Conservation (phyloP, 225 moss, liverwort and hornwort genomes). For the Straminergon stramineum region DNA sequence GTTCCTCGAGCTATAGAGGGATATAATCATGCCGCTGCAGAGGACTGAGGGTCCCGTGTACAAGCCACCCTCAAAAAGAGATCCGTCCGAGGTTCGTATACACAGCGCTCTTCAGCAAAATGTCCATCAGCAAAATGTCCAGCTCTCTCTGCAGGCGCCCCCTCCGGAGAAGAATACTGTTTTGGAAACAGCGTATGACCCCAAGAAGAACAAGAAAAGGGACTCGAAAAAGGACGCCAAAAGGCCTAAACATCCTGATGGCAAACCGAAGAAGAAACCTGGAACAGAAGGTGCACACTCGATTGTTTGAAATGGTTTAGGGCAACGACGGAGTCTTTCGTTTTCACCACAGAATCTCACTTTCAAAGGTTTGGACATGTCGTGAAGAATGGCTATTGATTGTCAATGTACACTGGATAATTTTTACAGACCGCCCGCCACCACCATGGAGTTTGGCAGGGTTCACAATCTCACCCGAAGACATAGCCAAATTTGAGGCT, state of each 20-base stretch:
- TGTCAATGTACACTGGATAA: neutral
- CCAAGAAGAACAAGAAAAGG: neutral
- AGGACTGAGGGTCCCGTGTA: conserved; percentile 28
- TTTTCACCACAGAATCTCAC: neutral
- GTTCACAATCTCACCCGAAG: conserved; percentile 65
- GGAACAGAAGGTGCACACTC: conserved; percentile 3
- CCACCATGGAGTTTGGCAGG: conserved; percentile 58
- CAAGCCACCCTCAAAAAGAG: conserved; percentile 15
- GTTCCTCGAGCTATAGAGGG: conserved; percentile 9
- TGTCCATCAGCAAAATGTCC: conserved; percentile 3
- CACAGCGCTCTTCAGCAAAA: neutral
- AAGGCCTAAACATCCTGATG: neutral
- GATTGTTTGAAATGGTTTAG: conserved; percentile 4
- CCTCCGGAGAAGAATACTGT: neutral
- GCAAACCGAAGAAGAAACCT: conserved; percentile 13
- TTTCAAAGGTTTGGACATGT: neutral
- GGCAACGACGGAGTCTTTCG: neutral
- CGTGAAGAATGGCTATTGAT: neutral
- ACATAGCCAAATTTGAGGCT: conserved; percentile 58
- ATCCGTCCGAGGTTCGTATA: conserved; percentile 2
- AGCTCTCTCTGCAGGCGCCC: neutral
- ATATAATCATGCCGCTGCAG: conserved; percentile 40
- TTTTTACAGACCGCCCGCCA: conserved; percentile 4
- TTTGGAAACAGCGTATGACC: neutral
- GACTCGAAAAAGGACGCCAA: neutral